phyloP scores from a whole-genome alignment of 495 filamentous ascomycete genomes.

The Penicillium parvum region DNA sequence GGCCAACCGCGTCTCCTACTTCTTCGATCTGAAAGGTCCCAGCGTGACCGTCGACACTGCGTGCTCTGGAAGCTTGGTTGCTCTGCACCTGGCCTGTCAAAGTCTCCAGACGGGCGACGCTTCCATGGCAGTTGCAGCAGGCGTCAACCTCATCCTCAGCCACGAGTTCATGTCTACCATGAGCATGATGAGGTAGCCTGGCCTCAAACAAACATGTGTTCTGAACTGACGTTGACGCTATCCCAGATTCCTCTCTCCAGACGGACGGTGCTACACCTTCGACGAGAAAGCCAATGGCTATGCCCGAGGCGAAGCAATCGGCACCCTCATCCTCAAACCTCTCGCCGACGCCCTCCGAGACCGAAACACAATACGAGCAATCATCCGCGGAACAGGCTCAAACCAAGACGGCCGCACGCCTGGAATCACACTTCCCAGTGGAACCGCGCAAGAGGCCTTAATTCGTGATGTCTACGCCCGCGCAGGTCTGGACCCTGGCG shows the following conservation, averaged over 20 bases:
- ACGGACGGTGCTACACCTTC: slow-evolving; percentile 32
- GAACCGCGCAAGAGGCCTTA: slow-evolving; percentile 50
- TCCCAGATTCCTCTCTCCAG: slow-evolving; percentile 25
- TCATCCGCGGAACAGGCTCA: slow-evolving; percentile 35
- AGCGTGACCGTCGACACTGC: slow-evolving; percentile 48
- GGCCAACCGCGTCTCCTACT: slow-evolving; percentile 42
- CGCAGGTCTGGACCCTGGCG: slow-evolving; percentile 32
- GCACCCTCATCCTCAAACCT: slow-evolving; percentile 34
- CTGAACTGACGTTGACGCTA: background rate
- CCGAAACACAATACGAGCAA: slow-evolving; percentile 33
- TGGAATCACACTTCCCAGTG: slow-evolving; percentile 36
- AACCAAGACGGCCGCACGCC: slow-evolving; percentile 40
- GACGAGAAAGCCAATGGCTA: slow-evolving; percentile 34
- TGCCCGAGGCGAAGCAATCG: slow-evolving; percentile 31
- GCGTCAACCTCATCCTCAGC: slow-evolving; percentile 30
- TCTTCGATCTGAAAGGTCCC: slow-evolving; percentile 40
- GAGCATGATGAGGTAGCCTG: slow-evolving; percentile 19
- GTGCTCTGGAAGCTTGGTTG: slow-evolving; percentile 49
- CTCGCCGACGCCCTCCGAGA: slow-evolving; percentile 29
- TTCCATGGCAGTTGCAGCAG: slow-evolving; percentile 33
- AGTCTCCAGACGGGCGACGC: slow-evolving; percentile 39
- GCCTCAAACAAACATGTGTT: background rate
- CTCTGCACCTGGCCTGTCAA: slow-evolving; percentile 47
- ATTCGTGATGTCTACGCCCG: slow-evolving; percentile 50
- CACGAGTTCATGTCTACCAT: slow-evolving; percentile 23